Evolutionary conservation across 306 rosid genomes (phyloP).

Genomic region (Rosa lucieae): DNA sequence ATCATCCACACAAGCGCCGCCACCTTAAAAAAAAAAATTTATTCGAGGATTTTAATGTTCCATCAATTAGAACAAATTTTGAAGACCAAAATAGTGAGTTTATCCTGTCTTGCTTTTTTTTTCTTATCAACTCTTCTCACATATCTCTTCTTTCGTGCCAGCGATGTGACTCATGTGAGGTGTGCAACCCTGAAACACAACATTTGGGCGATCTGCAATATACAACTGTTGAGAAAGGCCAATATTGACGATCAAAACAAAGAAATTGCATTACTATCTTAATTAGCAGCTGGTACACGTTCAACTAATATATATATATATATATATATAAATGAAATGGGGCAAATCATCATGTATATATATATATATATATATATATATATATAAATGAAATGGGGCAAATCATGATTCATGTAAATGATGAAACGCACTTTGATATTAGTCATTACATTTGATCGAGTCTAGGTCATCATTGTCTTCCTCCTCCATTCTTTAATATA

Average conservation of each 20-base stretch:
- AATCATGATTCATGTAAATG: neutral
- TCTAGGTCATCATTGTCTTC: neutral
- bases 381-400: neutral
- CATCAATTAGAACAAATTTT: no score
- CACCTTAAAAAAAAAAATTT: no score
- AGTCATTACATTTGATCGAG: neutral
- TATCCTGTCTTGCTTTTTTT: no score
- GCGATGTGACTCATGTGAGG: no score
- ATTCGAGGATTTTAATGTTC: no score
- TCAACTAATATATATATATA: neutral
- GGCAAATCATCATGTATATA: neutral
- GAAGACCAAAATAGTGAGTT: no score
- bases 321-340: neutral
- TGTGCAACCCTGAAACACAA: no score
- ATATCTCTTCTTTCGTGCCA: no score
- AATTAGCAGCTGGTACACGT: neutral
- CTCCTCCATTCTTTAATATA: slow-evolving; percentile 3
- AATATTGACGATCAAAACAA: neutral
- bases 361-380: neutral
- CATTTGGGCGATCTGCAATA: neutral
- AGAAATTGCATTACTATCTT: neutral
- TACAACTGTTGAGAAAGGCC: neutral
- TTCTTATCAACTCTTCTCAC: no score
- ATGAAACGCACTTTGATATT: neutral
- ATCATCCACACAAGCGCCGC: no score